A percentile compares a stretch with the other conserved stretches of the same genome.
Conservation (phyloP, 2,329 filamentous ascomycete genomes). For the Phoma sp. region DNA sequence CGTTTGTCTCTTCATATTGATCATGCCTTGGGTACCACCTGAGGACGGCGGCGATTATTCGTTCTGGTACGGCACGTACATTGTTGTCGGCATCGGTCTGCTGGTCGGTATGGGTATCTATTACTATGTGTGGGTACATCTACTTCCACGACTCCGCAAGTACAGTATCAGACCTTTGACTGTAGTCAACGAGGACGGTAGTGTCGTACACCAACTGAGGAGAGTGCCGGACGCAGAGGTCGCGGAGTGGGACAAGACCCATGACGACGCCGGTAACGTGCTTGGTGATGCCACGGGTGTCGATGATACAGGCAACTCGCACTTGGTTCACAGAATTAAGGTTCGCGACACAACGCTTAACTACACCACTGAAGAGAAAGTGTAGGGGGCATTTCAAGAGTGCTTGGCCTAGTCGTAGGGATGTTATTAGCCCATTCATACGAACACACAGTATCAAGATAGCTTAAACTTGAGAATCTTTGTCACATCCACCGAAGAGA, state of each 20-base stretch:
- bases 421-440: too few relatives aligned
- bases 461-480: not conserved
- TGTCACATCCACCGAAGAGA: not conserved
- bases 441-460: not conserved
- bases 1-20: slow-evolving; percentile 55
- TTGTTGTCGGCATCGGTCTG: slow-evolving; percentile 64
- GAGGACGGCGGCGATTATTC: slow-evolving; percentile 65
- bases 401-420: not conserved
- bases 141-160: slow-evolving; percentile 29
- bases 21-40: slow-evolving; percentile 77
- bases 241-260: slow-evolving; percentile 39
- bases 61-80: slow-evolving; percentile 77
- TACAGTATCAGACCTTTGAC: slow-evolving; percentile 38
- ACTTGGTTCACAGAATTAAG: slow-evolving; percentile 24
- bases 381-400: not conserved
- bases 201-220: slow-evolving; percentile 33
- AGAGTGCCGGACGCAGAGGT: slow-evolving; percentile 34
- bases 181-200: slow-evolving; percentile 35
- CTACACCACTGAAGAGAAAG: slow-evolving; percentile 2
- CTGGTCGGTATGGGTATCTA: slow-evolving; percentile 30
- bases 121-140: slow-evolving; percentile 38
- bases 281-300: slow-evolving; percentile 15
- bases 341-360: slow-evolving; percentile 2
- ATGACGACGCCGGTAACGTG: slow-evolving; percentile 39
- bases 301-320: slow-evolving; percentile 6